These are phyloP conservation scores for Colletotrichum incanum DNA, from an alignment of 2,329 filamentous ascomycete genomes.

Conservation along the genomic window DNA sequence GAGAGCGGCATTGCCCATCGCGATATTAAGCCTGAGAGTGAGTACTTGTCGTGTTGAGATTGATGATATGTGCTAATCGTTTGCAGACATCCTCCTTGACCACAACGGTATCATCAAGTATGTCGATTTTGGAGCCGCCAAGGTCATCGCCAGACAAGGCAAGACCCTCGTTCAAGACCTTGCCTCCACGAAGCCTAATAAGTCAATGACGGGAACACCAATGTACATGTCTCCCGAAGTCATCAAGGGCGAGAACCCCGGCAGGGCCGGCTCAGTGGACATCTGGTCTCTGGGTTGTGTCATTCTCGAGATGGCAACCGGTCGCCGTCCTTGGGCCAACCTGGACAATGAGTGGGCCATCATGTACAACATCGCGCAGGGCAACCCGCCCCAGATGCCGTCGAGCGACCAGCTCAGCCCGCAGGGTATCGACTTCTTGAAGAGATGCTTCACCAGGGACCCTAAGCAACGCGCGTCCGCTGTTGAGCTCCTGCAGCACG, in stretches of 20 bases:
- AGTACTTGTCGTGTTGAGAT: slow-evolving; percentile 55
- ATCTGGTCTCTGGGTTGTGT: slow-evolving; percentile 98
- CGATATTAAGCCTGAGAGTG: slow-evolving; percentile 97
- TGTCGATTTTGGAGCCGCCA: slow-evolving; percentile 97
- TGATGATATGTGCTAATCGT: slow-evolving; percentile 42
- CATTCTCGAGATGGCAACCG: slow-evolving; percentile 97
- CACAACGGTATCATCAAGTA: slow-evolving; percentile 99
- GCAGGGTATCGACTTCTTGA: slow-evolving; percentile 89
- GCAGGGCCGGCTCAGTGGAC: slow-evolving; percentile 89
- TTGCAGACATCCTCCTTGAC: slow-evolving; percentile 89
- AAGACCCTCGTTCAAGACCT: slow-evolving; percentile 83
- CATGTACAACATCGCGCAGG: slow-evolving; percentile 99
- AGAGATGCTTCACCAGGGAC: slow-evolving; percentile 88
- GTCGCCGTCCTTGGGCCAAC: slow-evolving; percentile 92
- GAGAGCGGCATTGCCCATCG: slow-evolving; percentile 93
- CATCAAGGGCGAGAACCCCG: slow-evolving; percentile 88
- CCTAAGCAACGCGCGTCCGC: slow-evolving; percentile 85
- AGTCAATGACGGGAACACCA: slow-evolving; percentile 96
- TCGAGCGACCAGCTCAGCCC: slow-evolving; percentile 86
- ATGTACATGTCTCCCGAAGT: slow-evolving; percentile 99
- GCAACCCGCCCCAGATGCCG: slow-evolving; percentile 91
- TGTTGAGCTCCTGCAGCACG: slow-evolving; percentile 91
- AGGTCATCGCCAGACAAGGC: slow-evolving; percentile 94
- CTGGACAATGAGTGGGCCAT: slow-evolving; percentile 99
- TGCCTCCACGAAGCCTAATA: slow-evolving; percentile 77